Evolutionary conservation across 169 alveolate genomes (phyloP), one percentile per base, ranked within the genome.

Genomic region (Babesia gibsoni): DNA sequence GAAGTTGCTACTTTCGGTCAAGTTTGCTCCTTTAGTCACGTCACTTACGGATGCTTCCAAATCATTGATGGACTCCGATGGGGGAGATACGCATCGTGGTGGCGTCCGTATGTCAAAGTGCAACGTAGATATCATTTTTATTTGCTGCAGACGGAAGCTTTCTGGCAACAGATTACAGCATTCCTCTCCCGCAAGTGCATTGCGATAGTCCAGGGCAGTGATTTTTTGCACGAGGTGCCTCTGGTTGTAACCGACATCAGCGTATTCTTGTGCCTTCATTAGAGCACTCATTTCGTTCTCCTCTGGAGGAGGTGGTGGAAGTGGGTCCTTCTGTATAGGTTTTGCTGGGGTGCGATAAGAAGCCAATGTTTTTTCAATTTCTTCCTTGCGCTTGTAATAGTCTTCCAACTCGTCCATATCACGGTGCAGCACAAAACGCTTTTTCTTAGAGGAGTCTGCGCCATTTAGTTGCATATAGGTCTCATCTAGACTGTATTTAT

Each of bases 71-170:
- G n/a, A 18, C 42, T 58, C 81, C 4, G 72, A 3, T 2, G 69
- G 69, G n/a, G 81, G 81, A 6, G 81, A 69, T 14, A 69, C 67
- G 41, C 66, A 69, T 36, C 41, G 85, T 10, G 84, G 84, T 14
- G 85, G 85, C 67, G 85, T 77, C 20, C 75, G 72, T 32, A 52
- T n/a, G 67, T 77, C 85, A 30, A 77, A 77, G 73, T 77, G 85
- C 30, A 77, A 20, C 39, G 22, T 27, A 7, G 54, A 37, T 10
- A 54, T 46, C 68, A 48, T 50, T 65, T 79, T 67, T 8, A 79
- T 56, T 57, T 65, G 83, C 46, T 37, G 58, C 30, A 35, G 4
- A 3, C 88, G 67, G 46, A 59, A 79, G 29, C 52, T 50, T 8
- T 57, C 56, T 1, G 88, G 88, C 43, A 79, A 32, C 63, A 66